Percentiles rank a stretch among this genome's conserved stretches.
Conservation (phyloP, 495 filamentous ascomycete species). For the Aspergillus biplanus region DNA sequence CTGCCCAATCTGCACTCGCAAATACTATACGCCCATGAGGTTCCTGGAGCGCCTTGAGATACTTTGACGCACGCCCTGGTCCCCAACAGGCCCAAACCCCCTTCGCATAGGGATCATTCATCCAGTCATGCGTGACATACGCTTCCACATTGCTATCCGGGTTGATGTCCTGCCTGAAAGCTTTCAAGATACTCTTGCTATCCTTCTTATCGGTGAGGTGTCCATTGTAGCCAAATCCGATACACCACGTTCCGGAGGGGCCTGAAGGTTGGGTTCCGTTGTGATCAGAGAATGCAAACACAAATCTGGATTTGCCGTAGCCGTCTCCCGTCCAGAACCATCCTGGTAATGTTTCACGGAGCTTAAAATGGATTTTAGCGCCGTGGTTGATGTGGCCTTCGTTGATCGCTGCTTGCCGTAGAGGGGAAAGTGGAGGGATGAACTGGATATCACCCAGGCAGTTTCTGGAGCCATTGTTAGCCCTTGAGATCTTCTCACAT, state of each 20-base stretch:
- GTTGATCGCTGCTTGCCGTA: conserved; percentile 23
- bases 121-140: conserved; percentile 36
- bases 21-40: no score
- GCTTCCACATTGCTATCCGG: conserved; percentile 22
- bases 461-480: conserved; percentile 11
- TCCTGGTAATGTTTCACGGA: conserved; percentile 15
- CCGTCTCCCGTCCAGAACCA: conserved; percentile 10
- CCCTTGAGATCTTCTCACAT: neutral
- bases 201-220: conserved; percentile 24
- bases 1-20: no score
- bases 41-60: neutral
- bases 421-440: conserved; percentile 25
- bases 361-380: conserved; percentile 33
- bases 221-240: conserved; percentile 29
- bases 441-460: conserved; percentile 28
- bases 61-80: conserved; percentile 4
- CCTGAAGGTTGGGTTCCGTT: conserved; percentile 24
- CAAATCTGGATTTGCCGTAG: conserved; percentile 17
- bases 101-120: conserved; percentile 33
- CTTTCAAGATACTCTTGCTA: conserved; percentile 5
- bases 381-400: conserved; percentile 32
- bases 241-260: conserved; percentile 27
- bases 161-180: conserved; percentile 17
- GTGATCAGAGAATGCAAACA: conserved; percentile 30
- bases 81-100: conserved; percentile 31